Evolutionary conservation across 345 rosid genomes (phyloP).

Genomic region (Euphorbia pulcherrima): DNA sequence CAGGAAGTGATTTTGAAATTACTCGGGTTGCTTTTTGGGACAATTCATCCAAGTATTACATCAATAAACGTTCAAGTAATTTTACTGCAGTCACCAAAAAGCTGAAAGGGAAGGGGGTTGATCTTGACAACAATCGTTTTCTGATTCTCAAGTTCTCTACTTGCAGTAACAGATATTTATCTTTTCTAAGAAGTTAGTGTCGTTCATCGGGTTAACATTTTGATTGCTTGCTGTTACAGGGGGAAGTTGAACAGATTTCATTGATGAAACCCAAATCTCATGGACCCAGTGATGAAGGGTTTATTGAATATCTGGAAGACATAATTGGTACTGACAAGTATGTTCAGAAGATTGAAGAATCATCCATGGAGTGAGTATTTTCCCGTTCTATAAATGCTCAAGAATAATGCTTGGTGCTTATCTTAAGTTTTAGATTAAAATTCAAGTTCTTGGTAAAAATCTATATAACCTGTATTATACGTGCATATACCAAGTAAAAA

Average conservation of each 20-base stretch:
- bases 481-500: neutral
- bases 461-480: neutral
- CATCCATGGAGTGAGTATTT: conserved; percentile 66
- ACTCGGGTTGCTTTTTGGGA: conserved; percentile 88
- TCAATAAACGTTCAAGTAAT: conserved; percentile 74
- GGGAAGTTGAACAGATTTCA: conserved; percentile 99
- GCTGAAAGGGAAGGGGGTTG: conserved; percentile 90
- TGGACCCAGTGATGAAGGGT: conserved; percentile 98
- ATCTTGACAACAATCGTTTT: conserved; percentile 97
- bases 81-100: conserved; percentile 92
- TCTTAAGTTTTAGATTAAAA: conserved; percentile 5
- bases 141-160: conserved; percentile 77
- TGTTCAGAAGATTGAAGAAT: conserved; percentile 84
- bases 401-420: conserved; percentile 6
- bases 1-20: conserved; percentile 86
- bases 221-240: conserved; percentile 46
- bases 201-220: conserved; percentile 4
- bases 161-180: neutral
- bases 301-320: conserved; percentile 93
- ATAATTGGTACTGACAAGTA: conserved; percentile 92
- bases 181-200: neutral
- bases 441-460: neutral
- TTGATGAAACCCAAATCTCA: conserved; percentile 97
- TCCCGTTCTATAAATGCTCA: conserved; percentile 3
- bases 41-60: conserved; percentile 90